Evolutionary conservation across 139 green algal genomes (phyloP), one percentile per base, ranked within the genome.

Genomic region (Chlorella sp.): DNA sequence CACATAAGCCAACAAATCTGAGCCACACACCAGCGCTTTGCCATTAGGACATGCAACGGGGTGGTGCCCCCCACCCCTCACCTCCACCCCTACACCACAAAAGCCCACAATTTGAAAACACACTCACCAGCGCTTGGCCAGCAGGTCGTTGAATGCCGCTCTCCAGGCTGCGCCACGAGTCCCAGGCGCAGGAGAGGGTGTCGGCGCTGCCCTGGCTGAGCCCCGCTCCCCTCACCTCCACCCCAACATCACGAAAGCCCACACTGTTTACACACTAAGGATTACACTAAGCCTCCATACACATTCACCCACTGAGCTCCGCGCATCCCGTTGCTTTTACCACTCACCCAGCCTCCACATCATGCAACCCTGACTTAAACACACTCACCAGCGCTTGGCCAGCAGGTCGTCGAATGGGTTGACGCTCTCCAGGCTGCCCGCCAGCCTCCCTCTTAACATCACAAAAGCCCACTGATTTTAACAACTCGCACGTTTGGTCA

Each of bases 101-200:
- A 71, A 12, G 14, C 18, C 15, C 60, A 68, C 14, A 18, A 18
- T 14, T 68, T 68, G 14, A 18, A n/a, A 26, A 26, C 18, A 68
- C 34, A 81, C 75, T 53, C 75, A 81, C 75, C 75, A 81, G 30
- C 75, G 75, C 75, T 53, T 81, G 75, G 75, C 75, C 75, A 81
- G 34, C 34, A 48, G 34, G 75, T 81, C 75, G 75, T 81, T 42
- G 24, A 81, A 81, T 5, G 34, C 34, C 34, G n/a, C 18, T 30
- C 34, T 42, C 34, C 75, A 32, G 34, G 75, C 34, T 53, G 75
- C 75, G 75, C 16, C 75, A 34, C 0, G 75, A 81, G 34, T 42
- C 34, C 75, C 75, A 81, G 34, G 75, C 75, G 36, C 75, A 81
- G 34, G 34, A 53, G 75, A 81, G 11, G 15, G 34, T 36, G 16